These are phyloP conservation scores for Auricularia cornea DNA, from an alignment of 768 basidiomycete genomes.

Conservation along the genomic window DNA sequence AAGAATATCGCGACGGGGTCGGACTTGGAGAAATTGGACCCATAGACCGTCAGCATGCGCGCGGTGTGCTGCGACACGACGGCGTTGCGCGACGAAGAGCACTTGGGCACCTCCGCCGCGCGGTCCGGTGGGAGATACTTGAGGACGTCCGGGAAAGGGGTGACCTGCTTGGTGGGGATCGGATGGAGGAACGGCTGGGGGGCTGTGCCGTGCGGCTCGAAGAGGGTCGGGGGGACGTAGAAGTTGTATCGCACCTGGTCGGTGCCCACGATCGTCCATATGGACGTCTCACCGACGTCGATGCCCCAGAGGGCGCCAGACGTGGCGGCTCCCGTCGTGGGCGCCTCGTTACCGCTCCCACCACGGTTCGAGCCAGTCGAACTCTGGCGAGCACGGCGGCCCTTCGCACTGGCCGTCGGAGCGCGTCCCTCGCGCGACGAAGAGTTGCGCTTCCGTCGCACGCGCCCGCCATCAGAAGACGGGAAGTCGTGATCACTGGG, in stretches of 20 bases:
- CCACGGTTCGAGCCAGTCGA: slow-evolving; percentile 60
- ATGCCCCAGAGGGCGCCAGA: slow-evolving; percentile 82
- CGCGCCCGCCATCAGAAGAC: slow-evolving; percentile 77
- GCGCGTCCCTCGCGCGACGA: slow-evolving; percentile 35
- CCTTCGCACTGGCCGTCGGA: slow-evolving; percentile 26
- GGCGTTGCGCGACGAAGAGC: slow-evolving; percentile 43
- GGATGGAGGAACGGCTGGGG: slow-evolving; percentile 48
- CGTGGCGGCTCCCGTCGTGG: slow-evolving; percentile 39
- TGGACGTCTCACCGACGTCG: slow-evolving; percentile 87
- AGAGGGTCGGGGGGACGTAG: slow-evolving; percentile 78
- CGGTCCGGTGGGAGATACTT: slow-evolving; percentile 89
- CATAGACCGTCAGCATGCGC: slow-evolving; percentile 80
- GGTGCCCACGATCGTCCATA: slow-evolving; percentile 91
- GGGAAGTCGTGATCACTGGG: slow-evolving; percentile 54
- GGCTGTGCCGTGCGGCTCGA: slow-evolving; percentile 64
- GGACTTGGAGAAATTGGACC: slow-evolving; percentile 79
- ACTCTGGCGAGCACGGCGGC: slow-evolving; percentile 57
- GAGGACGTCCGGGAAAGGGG: slow-evolving; percentile 78
- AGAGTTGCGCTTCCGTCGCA: slow-evolving; percentile 49
- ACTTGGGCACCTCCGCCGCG: slow-evolving; percentile 75
- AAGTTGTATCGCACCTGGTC: slow-evolving; percentile 93
- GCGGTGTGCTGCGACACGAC: slow-evolving; percentile 59
- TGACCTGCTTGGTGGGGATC: slow-evolving; percentile 72
- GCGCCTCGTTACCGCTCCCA: slow-evolving; percentile 51
- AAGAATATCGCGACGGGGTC: slow-evolving; percentile 82